These are phyloP conservation scores for Arxiozyma telluris DNA, from an alignment of 1,139 yeast genomes.

Conservation along the genomic window DNA sequence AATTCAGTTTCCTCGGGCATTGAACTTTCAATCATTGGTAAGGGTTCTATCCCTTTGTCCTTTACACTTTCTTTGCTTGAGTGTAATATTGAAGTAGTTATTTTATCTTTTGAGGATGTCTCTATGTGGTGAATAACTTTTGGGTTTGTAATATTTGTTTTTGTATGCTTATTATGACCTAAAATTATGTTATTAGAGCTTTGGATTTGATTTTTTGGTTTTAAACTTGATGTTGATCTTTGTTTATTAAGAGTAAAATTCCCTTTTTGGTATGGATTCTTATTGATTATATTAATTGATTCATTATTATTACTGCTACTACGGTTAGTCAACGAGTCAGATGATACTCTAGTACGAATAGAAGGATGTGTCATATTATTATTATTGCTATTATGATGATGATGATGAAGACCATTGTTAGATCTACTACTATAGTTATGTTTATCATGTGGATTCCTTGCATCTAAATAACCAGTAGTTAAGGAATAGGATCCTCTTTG, in stretches of 20 bases:
- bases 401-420: background rate
- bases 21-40: constrained; percentile 15
- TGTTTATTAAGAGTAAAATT: background rate
- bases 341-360: background rate
- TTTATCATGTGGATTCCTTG: background rate
- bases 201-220: background rate
- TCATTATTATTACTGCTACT: background rate
- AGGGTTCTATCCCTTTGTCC: background rate
- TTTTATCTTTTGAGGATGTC: background rate
- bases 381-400: no score
- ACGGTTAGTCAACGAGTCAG: background rate
- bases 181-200: background rate
- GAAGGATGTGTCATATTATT: background rate
- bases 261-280: background rate
- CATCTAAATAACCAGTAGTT: background rate
- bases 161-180: background rate
- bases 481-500: constrained; percentile 3
- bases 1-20: constrained; percentile 18
- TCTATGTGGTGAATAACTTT: background rate
- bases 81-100: background rate
- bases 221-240: background rate
- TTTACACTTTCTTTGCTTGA: background rate
- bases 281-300: background rate
- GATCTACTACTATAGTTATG: constrained; percentile 9
- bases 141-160: background rate